Base-by-base conservation (phyloP, 768 basidiomycete genomes). In the Pisolithus orientalis region DNA sequence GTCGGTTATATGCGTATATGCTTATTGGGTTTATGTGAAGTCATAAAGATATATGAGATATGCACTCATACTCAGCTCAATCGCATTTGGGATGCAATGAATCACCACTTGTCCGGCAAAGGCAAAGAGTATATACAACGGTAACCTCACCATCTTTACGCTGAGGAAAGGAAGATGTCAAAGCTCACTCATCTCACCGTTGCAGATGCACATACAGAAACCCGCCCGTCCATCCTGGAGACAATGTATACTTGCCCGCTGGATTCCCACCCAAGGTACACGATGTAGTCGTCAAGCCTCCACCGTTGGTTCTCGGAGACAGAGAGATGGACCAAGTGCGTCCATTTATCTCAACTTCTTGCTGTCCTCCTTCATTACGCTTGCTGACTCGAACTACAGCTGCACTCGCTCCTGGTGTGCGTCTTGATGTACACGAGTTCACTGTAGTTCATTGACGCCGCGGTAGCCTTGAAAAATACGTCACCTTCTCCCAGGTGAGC, bases 361-460 rank as follows among this genome's bases (percentile, higher is more conserved):
- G 24, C 44, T 43, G 16, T 42, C 58, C 10, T 8, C 31, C 29
- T 34, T 10, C 38, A 34, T 31, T 25, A 10, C 10, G 3, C 10
- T 34, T 34, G 5, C 34, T 34, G 11, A 34, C 14, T 3, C 3
- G 2, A 27, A 27, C 24, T 48, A 7, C 44, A 84, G 80, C 68
- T 84, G 8, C 82, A 85, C 57, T 71, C 77, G 1, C 71, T 84
- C 25, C 71, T 84, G n/a, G 74, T 81, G 82, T 84, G 60, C 51
- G 80, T 31, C 13, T 62, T 38, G 16, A 24, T 29, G 44, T 27
- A 47, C 9, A 25, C n/a, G 24, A 43, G 25, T 8, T 49, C 0
- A 5, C 17, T 17, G 6, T 25, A 4, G 14, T 47, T 74, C 66
- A 9, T 62, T 79, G 42, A 83, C 51, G 78, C 77, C 62, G 77